Evolutionary conservation across 78 protist species (phyloP), one percentile per base, ranked within the genome.

Genomic region (Protostelium mycophagum): DNA sequence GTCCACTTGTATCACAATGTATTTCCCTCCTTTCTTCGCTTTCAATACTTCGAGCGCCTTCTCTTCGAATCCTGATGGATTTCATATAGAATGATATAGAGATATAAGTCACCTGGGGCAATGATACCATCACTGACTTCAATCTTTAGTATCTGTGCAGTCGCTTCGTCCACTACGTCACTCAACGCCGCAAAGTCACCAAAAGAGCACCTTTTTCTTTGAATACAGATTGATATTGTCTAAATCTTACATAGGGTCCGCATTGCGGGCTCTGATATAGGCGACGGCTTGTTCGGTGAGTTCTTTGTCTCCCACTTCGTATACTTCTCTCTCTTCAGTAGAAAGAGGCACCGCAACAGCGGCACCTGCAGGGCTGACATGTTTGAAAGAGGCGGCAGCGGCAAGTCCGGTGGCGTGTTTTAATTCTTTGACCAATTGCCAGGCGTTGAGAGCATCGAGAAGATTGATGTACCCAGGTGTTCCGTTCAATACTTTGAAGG

Each of bases 401-500:
- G 85, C 85, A 31, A 31, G 37, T 31, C 37, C 85, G 85, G 85
- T 28, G 85, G 37, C 1, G 36, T 92, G 92, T 73, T 91, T 91
- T 35, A 91, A 87, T 1, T 91, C 94, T 38, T 91, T 88, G 16
- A 91, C 91, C 25, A 89, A 90, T 31, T 88, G 85, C n/a, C 89
- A 34, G 0, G 94, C 94, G n/a, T 91, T 91, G 84, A 89, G 92
- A 37, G 91, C 94, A 36, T 91, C 94, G 1, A 91, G 86, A 37
- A 91, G 86, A 51, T 91, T 91, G 83, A 89, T 91, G 90, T 91
- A 91, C 0, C 73, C 73, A 16, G 73, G 73, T 5, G 73, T 51
- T 16, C 73, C 73, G 73, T 51, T 51, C 31, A 51, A 16, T 5
- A 51, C 73, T 51, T 51, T 51, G 73, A 51, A 51, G 73, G 94